Conservation (phyloP, 768 basidiomycete species). For the Lentinus tigrinus region DNA sequence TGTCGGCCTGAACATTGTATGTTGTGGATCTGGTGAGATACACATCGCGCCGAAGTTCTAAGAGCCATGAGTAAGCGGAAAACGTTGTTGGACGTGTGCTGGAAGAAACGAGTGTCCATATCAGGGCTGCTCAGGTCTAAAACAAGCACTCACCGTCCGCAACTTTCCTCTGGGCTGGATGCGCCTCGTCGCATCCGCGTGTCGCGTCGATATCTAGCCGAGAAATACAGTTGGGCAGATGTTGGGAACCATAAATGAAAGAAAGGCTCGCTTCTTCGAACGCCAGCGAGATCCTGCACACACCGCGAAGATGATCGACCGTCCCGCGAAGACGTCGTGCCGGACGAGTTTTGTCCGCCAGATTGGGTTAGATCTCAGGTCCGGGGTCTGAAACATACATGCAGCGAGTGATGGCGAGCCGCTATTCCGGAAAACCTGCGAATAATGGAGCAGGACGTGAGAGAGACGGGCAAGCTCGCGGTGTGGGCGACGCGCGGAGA, state of each 20-base stretch:
- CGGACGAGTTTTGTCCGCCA: conserved; percentile 7
- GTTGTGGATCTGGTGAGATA: too few species aligned
- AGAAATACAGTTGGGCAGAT: neutral
- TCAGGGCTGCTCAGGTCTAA: neutral
- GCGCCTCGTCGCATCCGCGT: neutral
- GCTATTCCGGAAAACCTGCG: neutral
- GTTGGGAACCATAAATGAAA: neutral
- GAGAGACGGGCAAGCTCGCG: neutral
- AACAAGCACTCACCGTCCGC: neutral
- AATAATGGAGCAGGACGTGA: neutral
- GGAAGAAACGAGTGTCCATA: neutral
- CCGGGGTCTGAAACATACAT: neutral
- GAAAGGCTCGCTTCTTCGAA: neutral
- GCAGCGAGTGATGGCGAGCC: neutral
- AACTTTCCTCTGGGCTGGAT: neutral
- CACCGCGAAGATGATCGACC: neutral
- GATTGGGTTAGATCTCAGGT: conserved; percentile 4
- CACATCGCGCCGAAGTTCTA: neutral
- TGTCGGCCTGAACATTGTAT: too few species aligned
- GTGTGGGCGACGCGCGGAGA: neutral
- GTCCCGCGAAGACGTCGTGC: neutral
- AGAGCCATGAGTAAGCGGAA: neutral
- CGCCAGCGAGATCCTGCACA: neutral
- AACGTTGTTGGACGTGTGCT: neutral
- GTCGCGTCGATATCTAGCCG: neutral